phyloP scores from a whole-genome alignment of 2,329 filamentous ascomycete genomes.

The Claviceps monticola region DNA sequence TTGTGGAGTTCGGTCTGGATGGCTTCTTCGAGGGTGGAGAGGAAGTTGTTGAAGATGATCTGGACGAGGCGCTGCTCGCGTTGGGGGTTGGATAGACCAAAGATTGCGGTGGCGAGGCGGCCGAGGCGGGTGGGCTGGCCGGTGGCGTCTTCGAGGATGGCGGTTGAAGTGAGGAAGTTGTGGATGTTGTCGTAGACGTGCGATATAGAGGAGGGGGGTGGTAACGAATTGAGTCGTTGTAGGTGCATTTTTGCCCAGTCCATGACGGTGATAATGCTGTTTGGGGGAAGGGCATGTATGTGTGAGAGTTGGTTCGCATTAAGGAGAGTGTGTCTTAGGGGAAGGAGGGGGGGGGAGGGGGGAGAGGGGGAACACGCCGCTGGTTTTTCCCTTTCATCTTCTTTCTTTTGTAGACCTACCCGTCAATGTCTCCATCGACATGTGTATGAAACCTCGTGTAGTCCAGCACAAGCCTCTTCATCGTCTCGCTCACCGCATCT shows the following conservation, averaged over 20 bases:
- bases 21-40: constrained; percentile 75
- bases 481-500: constrained; percentile 70
- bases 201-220: constrained; percentile 43
- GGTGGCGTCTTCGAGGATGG: constrained; percentile 40
- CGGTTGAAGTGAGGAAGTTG: constrained; percentile 53
- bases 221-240: constrained; percentile 47
- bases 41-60: constrained; percentile 71
- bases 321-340: neutral
- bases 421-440: constrained; percentile 85
- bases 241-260: constrained; percentile 88
- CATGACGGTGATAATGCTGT: constrained; percentile 81
- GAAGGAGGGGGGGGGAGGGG: neutral
- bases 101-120: constrained; percentile 52
- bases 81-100: constrained; percentile 70
- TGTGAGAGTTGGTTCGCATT: too few species aligned
- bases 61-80: constrained; percentile 69
- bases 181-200: constrained; percentile 74
- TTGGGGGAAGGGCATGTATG: neutral
- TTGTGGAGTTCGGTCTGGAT: constrained; percentile 75
- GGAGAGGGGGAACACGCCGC: neutral
- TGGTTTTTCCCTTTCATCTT: neutral
- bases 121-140: constrained; percentile 55
- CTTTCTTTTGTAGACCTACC: constrained; percentile 26
- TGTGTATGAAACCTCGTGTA: constrained; percentile 87
- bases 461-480: constrained; percentile 73